These are phyloP conservation scores for Fusarium piperis DNA, from an alignment of 2,329 filamentous ascomycete genomes.

Conservation along the genomic window DNA sequence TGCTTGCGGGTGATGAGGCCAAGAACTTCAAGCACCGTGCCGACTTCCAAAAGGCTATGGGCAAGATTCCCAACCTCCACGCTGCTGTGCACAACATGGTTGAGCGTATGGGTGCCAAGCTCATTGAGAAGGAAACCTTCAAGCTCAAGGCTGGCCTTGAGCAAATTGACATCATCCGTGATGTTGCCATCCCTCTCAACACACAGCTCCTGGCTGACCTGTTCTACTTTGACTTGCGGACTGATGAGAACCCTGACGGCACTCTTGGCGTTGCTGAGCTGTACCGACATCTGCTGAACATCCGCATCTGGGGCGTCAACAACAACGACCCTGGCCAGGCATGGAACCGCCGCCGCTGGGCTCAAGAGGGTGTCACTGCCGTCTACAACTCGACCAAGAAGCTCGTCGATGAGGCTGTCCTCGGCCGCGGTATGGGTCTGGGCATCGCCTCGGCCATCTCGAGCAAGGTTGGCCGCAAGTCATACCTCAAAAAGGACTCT, in stretches of 20 bases:
- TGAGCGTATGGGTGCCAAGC: conserved; percentile 46
- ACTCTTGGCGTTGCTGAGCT: conserved; percentile 52
- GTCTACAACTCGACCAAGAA: conserved; percentile 52
- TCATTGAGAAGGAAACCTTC: conserved; percentile 54
- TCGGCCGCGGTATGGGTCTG: conserved; percentile 45
- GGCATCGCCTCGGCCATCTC: conserved; percentile 44
- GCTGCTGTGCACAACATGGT: conserved; percentile 46
- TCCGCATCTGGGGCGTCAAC: conserved; percentile 58
- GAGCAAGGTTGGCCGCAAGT: conserved; percentile 43
- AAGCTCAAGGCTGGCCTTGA: conserved; percentile 48
- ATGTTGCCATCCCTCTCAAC: conserved; percentile 68
- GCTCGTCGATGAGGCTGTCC: conserved; percentile 50
- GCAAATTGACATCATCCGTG: conserved; percentile 56
- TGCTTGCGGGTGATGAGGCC: conserved; percentile 50
- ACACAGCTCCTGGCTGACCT: conserved; percentile 64
- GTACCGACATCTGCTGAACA: conserved; percentile 54
- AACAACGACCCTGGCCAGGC: conserved; percentile 58
- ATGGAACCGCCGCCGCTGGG: conserved; percentile 56
- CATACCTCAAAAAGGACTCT: conserved; percentile 47
- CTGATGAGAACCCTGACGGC: conserved; percentile 62
- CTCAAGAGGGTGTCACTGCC: conserved; percentile 50
- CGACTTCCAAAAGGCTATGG: conserved; percentile 45
- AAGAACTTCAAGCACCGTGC: conserved; percentile 46
- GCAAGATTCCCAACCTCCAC: conserved; percentile 47
- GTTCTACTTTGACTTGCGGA: conserved; percentile 68